These are phyloP conservation scores for Escallonia rubra DNA, from an alignment of 129 eudicot species.

Conservation along the genomic window DNA sequence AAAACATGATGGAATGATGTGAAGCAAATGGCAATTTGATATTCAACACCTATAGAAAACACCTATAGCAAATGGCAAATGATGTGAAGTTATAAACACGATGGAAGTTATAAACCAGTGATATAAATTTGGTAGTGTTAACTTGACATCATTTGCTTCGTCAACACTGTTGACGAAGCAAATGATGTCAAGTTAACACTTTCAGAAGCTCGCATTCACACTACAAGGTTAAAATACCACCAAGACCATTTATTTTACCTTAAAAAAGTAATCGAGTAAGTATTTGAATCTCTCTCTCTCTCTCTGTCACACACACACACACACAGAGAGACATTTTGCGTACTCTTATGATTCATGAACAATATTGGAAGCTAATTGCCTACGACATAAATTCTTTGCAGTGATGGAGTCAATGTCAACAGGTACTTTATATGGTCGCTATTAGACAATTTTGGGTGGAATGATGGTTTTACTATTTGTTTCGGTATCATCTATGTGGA, in stretches of 20 bases:
- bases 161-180: conserved; percentile 19
- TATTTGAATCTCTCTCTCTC: background rate
- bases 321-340: background rate
- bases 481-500: background rate
- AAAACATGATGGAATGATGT: too few relatives aligned
- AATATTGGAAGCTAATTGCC: background rate
- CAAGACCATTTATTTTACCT: conserved; percentile 13
- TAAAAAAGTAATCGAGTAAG: conserved; percentile 21
- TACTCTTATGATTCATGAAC: background rate
- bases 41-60: too few relatives aligned
- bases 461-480: background rate
- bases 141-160: conserved; percentile 9
- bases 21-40: too few relatives aligned
- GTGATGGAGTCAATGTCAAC: background rate
- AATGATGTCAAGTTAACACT: conserved; percentile 8
- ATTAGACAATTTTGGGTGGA: background rate
- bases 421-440: background rate
- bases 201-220: conserved; percentile 4
- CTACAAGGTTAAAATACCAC: conserved; percentile 10
- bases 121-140: background rate
- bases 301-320: too few relatives aligned
- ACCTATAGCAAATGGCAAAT: too few relatives aligned
- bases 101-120: too few relatives aligned
- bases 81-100: too few relatives aligned
- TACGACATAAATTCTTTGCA: background rate